These are phyloP conservation scores for Graphilbum fragrans DNA, from an alignment of 2,329 filamentous ascomycete genomes.

Conservation along the genomic window DNA sequence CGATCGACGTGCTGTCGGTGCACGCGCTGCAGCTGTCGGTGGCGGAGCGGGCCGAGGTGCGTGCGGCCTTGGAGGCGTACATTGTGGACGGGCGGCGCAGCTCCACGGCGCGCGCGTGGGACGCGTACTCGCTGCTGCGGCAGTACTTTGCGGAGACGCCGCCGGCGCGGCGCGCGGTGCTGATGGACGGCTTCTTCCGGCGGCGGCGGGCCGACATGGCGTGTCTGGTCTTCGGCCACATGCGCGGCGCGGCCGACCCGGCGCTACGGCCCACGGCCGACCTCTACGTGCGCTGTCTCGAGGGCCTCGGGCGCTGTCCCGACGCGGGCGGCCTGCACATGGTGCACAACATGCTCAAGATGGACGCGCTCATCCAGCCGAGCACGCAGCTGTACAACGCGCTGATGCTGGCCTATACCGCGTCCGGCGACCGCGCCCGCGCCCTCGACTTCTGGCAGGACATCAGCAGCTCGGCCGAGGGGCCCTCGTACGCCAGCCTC, in stretches of 20 bases:
- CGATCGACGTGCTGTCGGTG: constrained; percentile 69
- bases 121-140: constrained; percentile 51
- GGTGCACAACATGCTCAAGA: constrained; percentile 87
- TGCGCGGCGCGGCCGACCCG: constrained; percentile 63
- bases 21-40: constrained; percentile 60
- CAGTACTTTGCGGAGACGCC: constrained; percentile 55
- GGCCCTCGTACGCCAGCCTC: constrained; percentile 71
- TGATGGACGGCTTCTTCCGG: constrained; percentile 74
- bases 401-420: constrained; percentile 75
- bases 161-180: constrained; percentile 48
- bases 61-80: constrained; percentile 54
- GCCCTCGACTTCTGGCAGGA: constrained; percentile 75
- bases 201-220: constrained; percentile 75
- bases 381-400: constrained; percentile 70
- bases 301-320: constrained; percentile 47
- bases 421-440: constrained; percentile 50
- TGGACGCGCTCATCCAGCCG: constrained; percentile 70
- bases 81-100: constrained; percentile 46
- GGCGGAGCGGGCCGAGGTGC: constrained; percentile 55
- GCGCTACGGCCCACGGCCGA: constrained; percentile 55
- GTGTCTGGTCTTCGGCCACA: constrained; percentile 77
- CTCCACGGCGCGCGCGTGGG: constrained; percentile 53
- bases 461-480: constrained; percentile 73
- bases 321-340: constrained; percentile 50
- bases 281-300: constrained; percentile 67